Evolutionary conservation across 2,329 filamentous ascomycete genomes (phyloP).

Genomic region (Hypoxylon rubiginosum): DNA sequence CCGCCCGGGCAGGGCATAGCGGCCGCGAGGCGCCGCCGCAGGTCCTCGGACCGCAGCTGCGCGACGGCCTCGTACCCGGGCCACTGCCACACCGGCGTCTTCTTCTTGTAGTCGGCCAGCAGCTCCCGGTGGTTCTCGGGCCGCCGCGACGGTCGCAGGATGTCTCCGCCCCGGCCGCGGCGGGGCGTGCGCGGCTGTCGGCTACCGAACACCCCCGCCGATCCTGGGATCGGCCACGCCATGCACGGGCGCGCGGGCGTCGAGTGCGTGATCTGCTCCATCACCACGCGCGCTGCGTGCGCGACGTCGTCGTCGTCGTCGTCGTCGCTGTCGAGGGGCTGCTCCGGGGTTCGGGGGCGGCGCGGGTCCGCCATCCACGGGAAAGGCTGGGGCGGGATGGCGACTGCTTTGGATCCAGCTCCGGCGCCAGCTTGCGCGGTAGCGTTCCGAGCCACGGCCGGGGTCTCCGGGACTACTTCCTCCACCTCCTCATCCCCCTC

Average conservation of each 20-base stretch:
- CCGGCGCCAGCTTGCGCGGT: not conserved
- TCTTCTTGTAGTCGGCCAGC: conserved; percentile 41
- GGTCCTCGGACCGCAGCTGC: not conserved
- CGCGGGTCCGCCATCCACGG: not conserved
- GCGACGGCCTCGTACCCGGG: conserved; percentile 32
- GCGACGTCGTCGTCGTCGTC: not conserved
- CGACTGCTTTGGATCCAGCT: not conserved
- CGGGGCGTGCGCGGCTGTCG: too few species aligned
- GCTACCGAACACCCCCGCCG: too few species aligned
- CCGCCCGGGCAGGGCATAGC: not conserved
- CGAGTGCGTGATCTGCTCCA: conserved; percentile 3
- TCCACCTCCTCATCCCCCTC: too few species aligned
- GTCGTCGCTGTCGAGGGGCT: too few species aligned
- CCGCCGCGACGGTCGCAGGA: conserved; percentile 27
- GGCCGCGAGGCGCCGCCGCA: not conserved
- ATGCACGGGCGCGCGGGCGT: conserved; percentile 23
- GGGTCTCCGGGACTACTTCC: not conserved
- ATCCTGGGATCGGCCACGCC: conserved; percentile 28
- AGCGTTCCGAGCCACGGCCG: not conserved
- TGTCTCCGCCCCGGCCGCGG: too few species aligned
- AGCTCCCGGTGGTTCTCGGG: conserved; percentile 33
- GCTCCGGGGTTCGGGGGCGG: not conserved
- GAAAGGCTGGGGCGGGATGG: not conserved
- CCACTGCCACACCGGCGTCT: conserved; percentile 39
- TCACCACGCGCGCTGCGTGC: not conserved